These are phyloP conservation scores for Sungouiella thailandica DNA, from an alignment of 805 yeast species.

Conservation along the genomic window DNA sequence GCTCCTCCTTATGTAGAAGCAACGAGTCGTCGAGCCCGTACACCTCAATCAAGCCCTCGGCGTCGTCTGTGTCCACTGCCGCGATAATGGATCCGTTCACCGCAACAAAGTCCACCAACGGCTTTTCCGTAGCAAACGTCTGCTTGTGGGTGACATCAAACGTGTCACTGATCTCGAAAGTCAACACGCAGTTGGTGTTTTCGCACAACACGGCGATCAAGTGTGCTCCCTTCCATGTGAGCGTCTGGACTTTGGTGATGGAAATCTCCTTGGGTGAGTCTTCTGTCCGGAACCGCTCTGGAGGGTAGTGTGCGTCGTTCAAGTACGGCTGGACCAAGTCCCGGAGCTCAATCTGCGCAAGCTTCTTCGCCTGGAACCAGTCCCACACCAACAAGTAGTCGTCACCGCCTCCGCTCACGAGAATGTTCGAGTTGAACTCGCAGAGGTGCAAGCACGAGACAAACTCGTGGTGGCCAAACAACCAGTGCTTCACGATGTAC, in stretches of 20 bases:
- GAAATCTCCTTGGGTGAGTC: constrained; percentile 49
- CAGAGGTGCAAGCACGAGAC: constrained; percentile 64
- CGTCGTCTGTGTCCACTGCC: constrained; percentile 28
- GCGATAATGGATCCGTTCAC: constrained; percentile 18
- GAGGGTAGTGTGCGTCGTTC: constrained; percentile 56
- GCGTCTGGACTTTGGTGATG: constrained; percentile 41
- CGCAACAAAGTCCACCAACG: constrained; percentile 27
- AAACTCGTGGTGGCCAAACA: constrained; percentile 84
- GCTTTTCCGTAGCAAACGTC: constrained; percentile 19
- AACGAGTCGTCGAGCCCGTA: constrained; percentile 18
- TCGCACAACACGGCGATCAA: constrained; percentile 45
- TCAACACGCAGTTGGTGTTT: constrained; percentile 43
- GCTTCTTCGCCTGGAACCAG: constrained; percentile 51
- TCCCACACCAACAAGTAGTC: constrained; percentile 69
- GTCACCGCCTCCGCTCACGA: constrained; percentile 93
- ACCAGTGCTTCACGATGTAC: constrained; percentile 72
- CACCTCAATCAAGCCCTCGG: constrained; percentile 21
- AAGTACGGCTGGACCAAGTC: constrained; percentile 37
- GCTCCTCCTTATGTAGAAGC: constrained; percentile 7
- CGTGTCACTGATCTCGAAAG: constrained; percentile 27
- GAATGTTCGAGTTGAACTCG: constrained; percentile 40
- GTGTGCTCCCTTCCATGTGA: constrained; percentile 18
- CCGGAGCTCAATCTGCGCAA: constrained; percentile 47
- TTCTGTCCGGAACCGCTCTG: constrained; percentile 55
- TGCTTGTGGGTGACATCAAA: constrained; percentile 24